Evolutionary conservation across 441 rosid genomes (phyloP), one percentile per base, ranked within the genome.

Genomic region (Codiaeum variegatum): DNA sequence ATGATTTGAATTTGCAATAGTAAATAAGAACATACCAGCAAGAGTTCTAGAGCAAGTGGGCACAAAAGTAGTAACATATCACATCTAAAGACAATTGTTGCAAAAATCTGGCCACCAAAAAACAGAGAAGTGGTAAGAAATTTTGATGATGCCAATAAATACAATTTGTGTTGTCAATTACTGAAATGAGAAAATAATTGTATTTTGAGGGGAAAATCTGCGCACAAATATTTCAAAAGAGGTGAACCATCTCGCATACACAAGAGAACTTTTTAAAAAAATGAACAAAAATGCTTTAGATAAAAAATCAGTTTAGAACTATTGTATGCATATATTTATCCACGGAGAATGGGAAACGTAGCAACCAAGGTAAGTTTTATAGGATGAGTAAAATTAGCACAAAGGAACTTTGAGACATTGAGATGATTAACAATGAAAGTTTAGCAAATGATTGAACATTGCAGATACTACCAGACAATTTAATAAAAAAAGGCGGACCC

Each of bases 81-180:
- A 72, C 98, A 94, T 91, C 99, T 88, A 76, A 94, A 91, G 81
- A 88, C 76, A 24, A 84, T 54, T 64, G 96, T 83, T 47, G 89
- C 83, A 70, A 88, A 88, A 81, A 90, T 81, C 99, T 94, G 88
- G 68, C 68, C 49, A 82, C 54, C n/a, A 76, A 78, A 52, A 76
- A 78, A 69, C 9, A 32, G 38, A 61, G 65, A 46, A 55, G 67
- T 47, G 24, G 19, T 67, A 49, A 80, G 73, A 72, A 60, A 68
- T 66, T 40, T 76, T 51, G 72, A 66, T 42, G 67, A 75, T 76
- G 29, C 49, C 67, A 72, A 55, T 47, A 67, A 32, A 46, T 29
- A 51, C 70, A 63, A 19, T 44, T 54, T 42, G 28, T 21, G 56
- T 29, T 49, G 62, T 42, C 40, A 38, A n/a, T 21, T 28, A 62